A percentile compares a stretch with the other conserved stretches of the same genome.
Evolutionary conservation across 768 basidiomycete species (phyloP).

Genomic region (Cyclocybe cylindracea): DNA sequence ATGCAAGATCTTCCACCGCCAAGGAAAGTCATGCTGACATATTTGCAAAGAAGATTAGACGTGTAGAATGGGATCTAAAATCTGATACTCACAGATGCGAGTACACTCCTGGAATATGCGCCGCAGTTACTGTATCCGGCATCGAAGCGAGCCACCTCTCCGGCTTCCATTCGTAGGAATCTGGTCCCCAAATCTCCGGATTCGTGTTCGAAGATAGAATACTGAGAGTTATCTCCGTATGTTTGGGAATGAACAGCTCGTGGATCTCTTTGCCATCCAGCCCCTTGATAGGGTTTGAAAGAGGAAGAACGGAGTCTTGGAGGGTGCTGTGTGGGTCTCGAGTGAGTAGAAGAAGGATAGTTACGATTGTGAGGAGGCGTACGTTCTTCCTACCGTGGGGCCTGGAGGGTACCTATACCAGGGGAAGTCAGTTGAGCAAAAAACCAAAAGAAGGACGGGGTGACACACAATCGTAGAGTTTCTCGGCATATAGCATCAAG

Average conservation of each 20-base stretch:
- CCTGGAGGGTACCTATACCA: conserved; percentile 19
- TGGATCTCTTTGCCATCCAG: conserved; percentile 18
- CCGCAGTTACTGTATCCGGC: conserved; percentile 26
- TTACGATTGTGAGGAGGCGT: not conserved
- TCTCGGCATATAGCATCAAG: conserved; percentile 40
- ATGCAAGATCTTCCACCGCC: conserved; percentile 45
- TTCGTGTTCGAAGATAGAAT: conserved; percentile 37
- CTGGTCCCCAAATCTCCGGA: conserved; percentile 47
- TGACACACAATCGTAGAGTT: conserved; percentile 34
- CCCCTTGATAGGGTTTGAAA: conserved; percentile 20
- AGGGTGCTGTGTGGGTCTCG: conserved; percentile 9
- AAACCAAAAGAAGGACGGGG: not conserved
- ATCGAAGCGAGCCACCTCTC: conserved; percentile 43
- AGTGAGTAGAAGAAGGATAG: not conserved
- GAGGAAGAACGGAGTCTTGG: conserved; percentile 20
- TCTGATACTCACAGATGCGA: conserved; percentile 33
- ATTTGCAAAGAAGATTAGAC: not conserved
- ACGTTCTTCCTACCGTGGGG: conserved; percentile 19
- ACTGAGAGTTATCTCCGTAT: conserved; percentile 29
- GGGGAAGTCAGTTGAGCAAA: not conserved
- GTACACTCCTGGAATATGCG: conserved; percentile 42
- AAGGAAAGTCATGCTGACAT: conserved; percentile 42
- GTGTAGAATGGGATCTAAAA: not conserved
- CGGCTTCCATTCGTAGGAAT: conserved; percentile 47
- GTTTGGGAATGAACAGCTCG: conserved; percentile 36